Conservation (phyloP, 345 rosid species). For the Eucalyptus erythrocorys region DNA sequence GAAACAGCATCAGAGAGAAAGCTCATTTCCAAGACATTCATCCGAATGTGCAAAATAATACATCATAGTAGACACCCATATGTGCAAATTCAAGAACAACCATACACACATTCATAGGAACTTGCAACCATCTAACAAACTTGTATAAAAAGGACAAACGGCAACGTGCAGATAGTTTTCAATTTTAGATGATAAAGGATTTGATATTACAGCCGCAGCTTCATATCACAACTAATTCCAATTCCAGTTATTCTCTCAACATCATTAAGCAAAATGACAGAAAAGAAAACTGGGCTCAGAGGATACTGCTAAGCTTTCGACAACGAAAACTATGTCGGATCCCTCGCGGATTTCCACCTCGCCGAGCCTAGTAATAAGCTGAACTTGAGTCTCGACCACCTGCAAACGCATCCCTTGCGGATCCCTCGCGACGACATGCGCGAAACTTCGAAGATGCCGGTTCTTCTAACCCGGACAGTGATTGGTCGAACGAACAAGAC, state of each 20-base stretch:
- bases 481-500: not conserved
- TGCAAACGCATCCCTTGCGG: not conserved
- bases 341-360: constrained; percentile 30
- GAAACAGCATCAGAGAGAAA: not conserved
- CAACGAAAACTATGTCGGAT: constrained; percentile 32
- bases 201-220: not conserved
- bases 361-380: constrained; percentile 31
- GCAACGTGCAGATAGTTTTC: not conserved
- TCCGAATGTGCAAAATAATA: not conserved
- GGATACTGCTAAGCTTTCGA: constrained; percentile 64
- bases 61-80: not conserved
- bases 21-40: not conserved
- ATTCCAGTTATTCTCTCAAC: not conserved
- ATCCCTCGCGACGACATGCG: not conserved
- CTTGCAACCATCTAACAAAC: not conserved
- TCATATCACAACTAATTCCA: not conserved
- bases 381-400: constrained; percentile 61
- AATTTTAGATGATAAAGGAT: not conserved
- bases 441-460: too few relatives aligned
- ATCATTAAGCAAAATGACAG: not conserved
- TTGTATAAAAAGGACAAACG: not conserved
- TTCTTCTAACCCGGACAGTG: not conserved
- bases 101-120: not conserved
- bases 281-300: not conserved
- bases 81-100: not conserved